Base-by-base conservation (phyloP, 768 basidiomycete genomes). In the Nevesoporus exiguus region DNA sequence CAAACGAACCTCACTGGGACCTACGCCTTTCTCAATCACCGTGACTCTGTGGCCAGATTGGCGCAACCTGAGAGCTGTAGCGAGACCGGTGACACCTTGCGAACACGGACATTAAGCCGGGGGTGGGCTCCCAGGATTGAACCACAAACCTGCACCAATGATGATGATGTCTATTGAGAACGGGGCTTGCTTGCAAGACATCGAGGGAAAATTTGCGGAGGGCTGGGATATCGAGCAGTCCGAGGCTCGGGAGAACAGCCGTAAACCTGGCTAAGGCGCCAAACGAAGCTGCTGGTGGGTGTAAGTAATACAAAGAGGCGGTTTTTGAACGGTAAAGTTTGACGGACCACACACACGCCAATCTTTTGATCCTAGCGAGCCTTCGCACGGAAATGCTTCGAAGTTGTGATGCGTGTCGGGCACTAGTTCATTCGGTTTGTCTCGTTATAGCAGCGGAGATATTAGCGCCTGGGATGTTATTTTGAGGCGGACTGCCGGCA, bases 31-130 rank as follows among this genome's bases (percentile, higher is more conserved):
- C 56, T 87, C 85, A 24, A 86, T 55, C 2, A 88, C 75, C 1
- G 75, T 72, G 31, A 86, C 84, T 27, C 73, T 69, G 67, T 88
- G 86, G 5, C 86, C 85, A 13, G 80, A 77, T 54, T 75, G 77
- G 39, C 74, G 72, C 39, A 88, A 70, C n/a, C 80, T 70, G 62
- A 77, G 80, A 9, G 85, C 85, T 8, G 77, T 71, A 5, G 84
- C 78, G 21, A 86, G 76, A 22, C 85, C 85, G 41, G 80, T 71
- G 31, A 85, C 69, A 31, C 80, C 68, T 36, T 71, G 33, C 5
- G 24, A 29, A 47, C 31, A 11, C 34, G 41, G 34, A 33, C 17
- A 5, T 36, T 45, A 42, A 52, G 9, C 22, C 37, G 4, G 37
- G 14, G 11, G 36, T 21, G 24, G 24, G 17, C 29, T 6, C n/a